Base-by-base conservation (phyloP, 2,329 filamentous ascomycete species). In the Diatrype stigma region DNA sequence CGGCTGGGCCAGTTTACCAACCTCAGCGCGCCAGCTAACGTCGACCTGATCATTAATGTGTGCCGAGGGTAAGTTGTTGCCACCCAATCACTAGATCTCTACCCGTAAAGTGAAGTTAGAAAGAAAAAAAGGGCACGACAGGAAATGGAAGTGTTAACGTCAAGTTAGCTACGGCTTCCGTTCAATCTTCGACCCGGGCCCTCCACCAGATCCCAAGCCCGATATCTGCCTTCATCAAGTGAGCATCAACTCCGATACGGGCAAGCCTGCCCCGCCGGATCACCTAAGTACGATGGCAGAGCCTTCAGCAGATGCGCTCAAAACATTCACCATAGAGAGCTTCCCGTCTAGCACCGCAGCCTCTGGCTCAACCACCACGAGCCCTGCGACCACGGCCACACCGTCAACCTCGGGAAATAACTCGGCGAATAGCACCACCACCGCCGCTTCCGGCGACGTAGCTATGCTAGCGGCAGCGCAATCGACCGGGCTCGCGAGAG, bases 21-120 rank as follows among this genome's bases (percentile, higher is more conserved):
- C 48, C 19, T 10, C 26, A 17, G 7, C 19, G n/a, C 19, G 12
- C 19, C 48, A 81, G 79, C 78, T 45, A 78, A 71, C 57, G 73
- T 80, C 48, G 74, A 79, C 56, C 67, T 69, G 60, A 67, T 81
- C 51, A 78, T 80, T 64, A 77, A 73, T 57, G 64, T 67, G 49
- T 82, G 78, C 51, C 69, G 75, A 59, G 73, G 73, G 79, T 81
- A 66, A 65, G 72, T 56, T 3, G 30, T 21, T 6, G 7, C 40
- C n/a, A 23, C 40, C 40, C 6, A 16, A n/a, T 12, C 5, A 5
- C 6, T 7, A 34, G 7, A 7, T 34, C 14, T 34, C 30, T 34
- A 7, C 30, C 14, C 30, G n/a, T n/a, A n/a, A n/a, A n/a, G n/a
- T n/a, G n/a, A n/a, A n/a, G n/a, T n/a, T n/a, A n/a, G n/a, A n/a